phyloP scores from a whole-genome alignment of 257 asterid genomes.

The Ilex asprella region DNA sequence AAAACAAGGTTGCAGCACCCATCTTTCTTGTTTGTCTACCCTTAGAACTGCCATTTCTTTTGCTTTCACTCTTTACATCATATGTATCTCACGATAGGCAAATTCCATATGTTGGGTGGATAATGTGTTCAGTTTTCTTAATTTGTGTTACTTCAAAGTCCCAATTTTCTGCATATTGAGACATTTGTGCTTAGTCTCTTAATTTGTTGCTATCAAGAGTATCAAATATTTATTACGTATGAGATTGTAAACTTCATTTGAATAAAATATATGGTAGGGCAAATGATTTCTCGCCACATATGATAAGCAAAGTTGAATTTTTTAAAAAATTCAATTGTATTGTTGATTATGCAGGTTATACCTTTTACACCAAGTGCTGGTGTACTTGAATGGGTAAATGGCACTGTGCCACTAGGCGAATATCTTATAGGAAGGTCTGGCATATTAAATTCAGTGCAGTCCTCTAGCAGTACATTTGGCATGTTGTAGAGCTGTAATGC shows the following conservation, averaged over 20 bases:
- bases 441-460: constrained; percentile 14
- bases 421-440: constrained; percentile 86
- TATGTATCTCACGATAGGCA: too few species aligned
- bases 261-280: not conserved
- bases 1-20: too few species aligned
- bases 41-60: too few species aligned
- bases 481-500: constrained; percentile 2
- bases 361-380: constrained; percentile 99
- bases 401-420: constrained; percentile 94
- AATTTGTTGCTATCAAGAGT: not conserved
- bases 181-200: not conserved
- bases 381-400: constrained; percentile 98
- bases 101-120: too few species aligned
- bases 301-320: not conserved
- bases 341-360: constrained; percentile 59
- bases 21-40: too few species aligned
- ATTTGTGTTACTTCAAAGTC: too few species aligned
- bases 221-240: not conserved
- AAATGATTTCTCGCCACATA: constrained; percentile 8
- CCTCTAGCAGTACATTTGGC: constrained; percentile 7
- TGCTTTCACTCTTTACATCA: too few species aligned
- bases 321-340: not conserved
- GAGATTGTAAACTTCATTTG: not conserved
- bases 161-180: not conserved
- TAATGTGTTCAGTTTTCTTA: too few species aligned